Evolutionary conservation across 805 yeast species (phyloP), one percentile per base, ranked within the genome.

Genomic region (Metschnikowia proteae): DNA sequence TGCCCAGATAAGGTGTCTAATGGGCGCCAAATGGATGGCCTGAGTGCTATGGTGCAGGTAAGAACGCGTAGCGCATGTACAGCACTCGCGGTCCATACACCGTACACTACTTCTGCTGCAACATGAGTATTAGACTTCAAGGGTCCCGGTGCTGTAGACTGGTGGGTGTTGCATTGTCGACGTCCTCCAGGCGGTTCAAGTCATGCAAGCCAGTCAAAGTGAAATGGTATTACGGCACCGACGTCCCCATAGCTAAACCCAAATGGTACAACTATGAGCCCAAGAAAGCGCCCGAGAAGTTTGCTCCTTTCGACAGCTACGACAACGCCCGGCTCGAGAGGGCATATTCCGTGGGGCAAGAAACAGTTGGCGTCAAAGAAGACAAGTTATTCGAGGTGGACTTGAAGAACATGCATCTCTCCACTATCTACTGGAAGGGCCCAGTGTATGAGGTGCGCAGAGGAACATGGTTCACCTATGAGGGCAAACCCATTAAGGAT

Each of bases 401-500:
- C 58, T 51, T 92, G 22, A 53, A 60, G 0, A 64, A 68, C 5
- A 74, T 82, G 65, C 75, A 74, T 43, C 63, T 91, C 58, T 55
- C 67, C 3, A 95, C 98, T 0, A 77, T 83, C 0, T 92, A 83
- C 62, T 92, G 97, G 97, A 82, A 81, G 6, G 97, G 97, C 1
- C 94, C 97, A 0, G 68, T 72, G 0, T 92, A 83, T 61, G 90
- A 87, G 51, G 85, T 92, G 1, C 73, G 96, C 40, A 70, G 97
- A 47, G 96, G 96, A 1, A 63, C 82, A 1, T 92, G 98, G 98
- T 89, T 88, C 62, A 67, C 73, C 33, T 61, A 76, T 7, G 79
- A 79, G 44, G 80, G 81, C 0, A 59, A 60, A 4, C 95, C 95
- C 0, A 65, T 88, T 27, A 59, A 73, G 7, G 69, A 70, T 1